Percentiles rank a stretch among this genome's conserved stretches.
Evolutionary conservation across 176 grass and related monocot genomes (phyloP).

Genomic region (Carex parvula): DNA sequence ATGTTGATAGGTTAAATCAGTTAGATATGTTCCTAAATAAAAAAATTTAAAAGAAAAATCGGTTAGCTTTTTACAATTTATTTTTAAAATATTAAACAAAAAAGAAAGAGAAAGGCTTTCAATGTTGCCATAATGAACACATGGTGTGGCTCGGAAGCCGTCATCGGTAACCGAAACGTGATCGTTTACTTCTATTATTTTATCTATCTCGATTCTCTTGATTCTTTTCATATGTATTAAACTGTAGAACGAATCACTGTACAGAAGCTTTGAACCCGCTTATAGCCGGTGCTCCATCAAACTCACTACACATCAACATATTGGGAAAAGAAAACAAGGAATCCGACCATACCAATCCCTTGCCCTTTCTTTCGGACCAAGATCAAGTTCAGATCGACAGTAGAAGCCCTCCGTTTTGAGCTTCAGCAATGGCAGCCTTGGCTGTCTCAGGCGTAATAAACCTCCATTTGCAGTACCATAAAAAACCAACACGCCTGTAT

Average conservation of each 20-base stretch:
- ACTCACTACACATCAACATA: not conserved
- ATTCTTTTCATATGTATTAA: not conserved
- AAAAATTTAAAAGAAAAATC: too few relatives aligned
- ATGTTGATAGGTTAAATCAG: too few relatives aligned
- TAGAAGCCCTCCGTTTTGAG: not conserved
- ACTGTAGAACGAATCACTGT: not conserved
- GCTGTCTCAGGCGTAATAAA: slow-evolving; percentile 17
- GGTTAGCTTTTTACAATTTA: too few relatives aligned
- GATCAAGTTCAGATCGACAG: not conserved
- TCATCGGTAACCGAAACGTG: not conserved
- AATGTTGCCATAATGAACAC: not conserved
- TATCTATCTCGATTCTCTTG: not conserved
- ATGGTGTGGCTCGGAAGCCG: not conserved
- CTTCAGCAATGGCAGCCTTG: slow-evolving; percentile 21
- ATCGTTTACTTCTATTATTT: not conserved
- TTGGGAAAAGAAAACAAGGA: not conserved
- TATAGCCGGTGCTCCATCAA: too few relatives aligned
- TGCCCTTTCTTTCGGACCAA: slow-evolving; percentile 1
- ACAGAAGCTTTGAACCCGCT: not conserved
- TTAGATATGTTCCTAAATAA: too few relatives aligned
- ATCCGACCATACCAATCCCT: not conserved
- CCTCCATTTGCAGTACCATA: not conserved
- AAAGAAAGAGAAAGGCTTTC: not conserved
- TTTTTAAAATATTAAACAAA: not conserved
- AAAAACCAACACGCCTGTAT: not conserved